Evolutionary conservation across 805 yeast genomes (phyloP).

Genomic region (Naumovozyma dairenensis): DNA sequence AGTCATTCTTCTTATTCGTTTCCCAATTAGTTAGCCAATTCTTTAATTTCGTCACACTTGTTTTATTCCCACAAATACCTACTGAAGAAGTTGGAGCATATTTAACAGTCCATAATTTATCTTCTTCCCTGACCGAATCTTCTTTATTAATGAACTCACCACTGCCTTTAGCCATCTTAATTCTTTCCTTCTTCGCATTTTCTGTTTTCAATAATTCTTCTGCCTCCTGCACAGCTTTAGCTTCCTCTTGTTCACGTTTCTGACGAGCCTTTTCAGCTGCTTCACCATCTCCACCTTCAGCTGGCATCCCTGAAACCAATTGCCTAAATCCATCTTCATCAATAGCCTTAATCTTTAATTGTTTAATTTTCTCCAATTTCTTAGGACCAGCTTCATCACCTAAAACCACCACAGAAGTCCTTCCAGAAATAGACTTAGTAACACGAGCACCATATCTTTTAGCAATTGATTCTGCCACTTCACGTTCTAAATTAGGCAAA

Average conservation of each 20-base stretch:
- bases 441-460: conserved; percentile 86
- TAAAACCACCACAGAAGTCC: conserved; percentile 79
- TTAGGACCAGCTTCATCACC: conserved; percentile 97
- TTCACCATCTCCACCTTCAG: conserved; percentile 81
- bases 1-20: conserved; percentile 41
- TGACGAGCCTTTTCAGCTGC: conserved; percentile 63
- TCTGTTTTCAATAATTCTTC: conserved; percentile 38
- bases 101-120: conserved; percentile 83
- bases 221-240: conserved; percentile 43
- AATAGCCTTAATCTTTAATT: conserved; percentile 66
- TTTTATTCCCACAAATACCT: conserved; percentile 89
- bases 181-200: conserved; percentile 26
- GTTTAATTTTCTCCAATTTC: conserved; percentile 74
- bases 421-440: conserved; percentile 73
- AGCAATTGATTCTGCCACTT: conserved; percentile 64
- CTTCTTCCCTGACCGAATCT: conserved; percentile 29
- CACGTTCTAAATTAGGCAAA: conserved; percentile 69
- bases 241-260: conserved; percentile 63
- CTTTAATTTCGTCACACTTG: conserved; percentile 53
- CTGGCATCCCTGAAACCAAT: conserved; percentile 71
- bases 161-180: conserved; percentile 19
- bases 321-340: conserved; percentile 78
- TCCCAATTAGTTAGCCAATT: conserved; percentile 79
- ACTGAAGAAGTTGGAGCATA: conserved; percentile 73
- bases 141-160: conserved; percentile 17